A percentile compares a stretch with the other conserved stretches of the same genome.
Conservation (phyloP, 306 rosid species). For the Castanospermum australe region DNA sequence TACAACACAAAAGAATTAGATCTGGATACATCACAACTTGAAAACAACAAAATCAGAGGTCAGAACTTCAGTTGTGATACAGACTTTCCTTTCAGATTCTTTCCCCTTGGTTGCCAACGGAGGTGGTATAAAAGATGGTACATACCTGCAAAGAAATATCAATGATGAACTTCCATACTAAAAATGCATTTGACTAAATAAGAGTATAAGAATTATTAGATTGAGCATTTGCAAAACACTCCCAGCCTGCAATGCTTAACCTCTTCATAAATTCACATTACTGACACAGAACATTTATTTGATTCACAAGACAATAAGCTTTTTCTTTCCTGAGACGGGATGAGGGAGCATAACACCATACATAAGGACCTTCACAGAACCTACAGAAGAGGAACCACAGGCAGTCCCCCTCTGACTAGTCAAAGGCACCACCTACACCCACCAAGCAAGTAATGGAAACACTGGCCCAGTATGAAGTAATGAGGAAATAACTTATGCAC, state of each 20-base stretch:
- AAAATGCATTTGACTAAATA: conserved; percentile 18
- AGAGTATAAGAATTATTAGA: conserved; percentile 2
- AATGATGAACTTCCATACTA: conserved; percentile 44
- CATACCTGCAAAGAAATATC: conserved; percentile 78
- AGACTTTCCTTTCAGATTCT: conserved; percentile 90
- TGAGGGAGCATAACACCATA: background rate
- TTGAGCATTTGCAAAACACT: conserved; percentile 22
- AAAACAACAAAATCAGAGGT: conserved; percentile 1
- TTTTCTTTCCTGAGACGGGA: background rate
- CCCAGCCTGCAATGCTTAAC: background rate
- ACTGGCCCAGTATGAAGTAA: background rate
- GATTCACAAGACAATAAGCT: conserved; percentile 1
- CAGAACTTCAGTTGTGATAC: conserved; percentile 27
- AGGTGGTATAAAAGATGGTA: conserved; percentile 95
- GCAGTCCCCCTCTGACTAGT: background rate
- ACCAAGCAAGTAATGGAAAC: background rate
- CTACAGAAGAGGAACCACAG: background rate
- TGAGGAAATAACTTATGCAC: background rate
- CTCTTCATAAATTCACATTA: conserved; percentile 4
- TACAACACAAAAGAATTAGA: conserved; percentile 32
- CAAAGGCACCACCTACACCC: background rate
- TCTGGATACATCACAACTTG: conserved; percentile 14
- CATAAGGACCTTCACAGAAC: background rate
- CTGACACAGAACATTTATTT: background rate
- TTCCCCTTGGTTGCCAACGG: conserved; percentile 95